These are phyloP conservation scores for Cerioporus squamosus DNA, from an alignment of 1,284 basidiomycete species.

Conservation along the genomic window DNA sequence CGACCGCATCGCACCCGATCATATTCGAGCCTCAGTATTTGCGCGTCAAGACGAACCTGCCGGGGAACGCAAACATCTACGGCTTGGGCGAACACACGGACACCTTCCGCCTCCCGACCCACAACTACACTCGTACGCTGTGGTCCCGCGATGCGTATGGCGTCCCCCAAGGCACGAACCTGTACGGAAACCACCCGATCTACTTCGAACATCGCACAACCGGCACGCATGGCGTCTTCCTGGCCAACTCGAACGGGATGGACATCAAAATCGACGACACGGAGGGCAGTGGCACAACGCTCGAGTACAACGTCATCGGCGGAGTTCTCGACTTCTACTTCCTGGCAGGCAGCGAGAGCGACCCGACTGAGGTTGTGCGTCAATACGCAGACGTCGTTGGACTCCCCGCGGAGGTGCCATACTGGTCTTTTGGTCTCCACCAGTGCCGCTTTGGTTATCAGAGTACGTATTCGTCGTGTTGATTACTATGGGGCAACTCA, in stretches of 20 bases:
- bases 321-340: slow-evolving; percentile 80
- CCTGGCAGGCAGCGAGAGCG: slow-evolving; percentile 64
- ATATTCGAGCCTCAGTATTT: slow-evolving; percentile 84
- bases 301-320: slow-evolving; percentile 77
- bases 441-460: slow-evolving; percentile 74
- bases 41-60: slow-evolving; percentile 63
- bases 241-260: slow-evolving; percentile 76
- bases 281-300: slow-evolving; percentile 40
- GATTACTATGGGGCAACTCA: neutral
- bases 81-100: slow-evolving; percentile 80
- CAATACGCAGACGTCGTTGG: slow-evolving; percentile 73
- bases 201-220: slow-evolving; percentile 70
- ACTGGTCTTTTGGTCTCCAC: slow-evolving; percentile 74
- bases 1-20: slow-evolving; percentile 63
- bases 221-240: slow-evolving; percentile 70
- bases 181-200: slow-evolving; percentile 74
- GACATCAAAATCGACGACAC: slow-evolving; percentile 67
- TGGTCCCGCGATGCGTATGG: slow-evolving; percentile 72
- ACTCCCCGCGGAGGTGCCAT: slow-evolving; percentile 67
- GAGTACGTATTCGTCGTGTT: slow-evolving; percentile 39
- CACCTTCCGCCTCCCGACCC: slow-evolving; percentile 62
- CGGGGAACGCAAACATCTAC: slow-evolving; percentile 70
- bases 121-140: slow-evolving; percentile 66
- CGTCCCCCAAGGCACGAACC: slow-evolving; percentile 55
- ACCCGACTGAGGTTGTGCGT: slow-evolving; percentile 61